phyloP scores from a whole-genome alignment of 495 filamentous ascomycete genomes.

The Aspergillus kassunensis region DNA sequence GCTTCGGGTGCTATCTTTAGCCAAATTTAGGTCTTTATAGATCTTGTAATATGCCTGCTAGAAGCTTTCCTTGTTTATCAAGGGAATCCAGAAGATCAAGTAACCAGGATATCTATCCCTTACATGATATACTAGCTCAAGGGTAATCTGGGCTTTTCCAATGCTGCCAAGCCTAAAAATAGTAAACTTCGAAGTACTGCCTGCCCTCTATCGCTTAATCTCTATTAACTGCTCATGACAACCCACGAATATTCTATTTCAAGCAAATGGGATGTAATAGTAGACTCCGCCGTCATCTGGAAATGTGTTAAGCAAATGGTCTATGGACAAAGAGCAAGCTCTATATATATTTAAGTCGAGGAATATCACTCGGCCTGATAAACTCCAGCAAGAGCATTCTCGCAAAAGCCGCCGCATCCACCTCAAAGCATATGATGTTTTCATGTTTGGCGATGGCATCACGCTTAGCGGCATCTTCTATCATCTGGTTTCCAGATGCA shows the following conservation, averaged over 20 bases:
- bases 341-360: no score
- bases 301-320: no score
- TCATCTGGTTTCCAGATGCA: slow-evolving; percentile 18
- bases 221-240: no score
- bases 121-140: slow-evolving; percentile 28
- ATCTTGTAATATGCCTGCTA: background rate
- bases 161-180: slow-evolving; percentile 37
- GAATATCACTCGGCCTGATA: no score
- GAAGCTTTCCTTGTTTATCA: background rate
- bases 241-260: no score
- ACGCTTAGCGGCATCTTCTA: slow-evolving; percentile 4
- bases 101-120: slow-evolving; percentile 22
- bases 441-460: background rate
- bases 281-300: no score
- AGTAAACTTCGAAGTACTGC: no score
- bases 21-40: background rate
- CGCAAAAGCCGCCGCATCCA: slow-evolving; percentile 17
- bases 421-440: background rate
- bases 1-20: no score
- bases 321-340: no score
- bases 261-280: no score
- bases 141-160: slow-evolving; percentile 41
- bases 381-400: no score
- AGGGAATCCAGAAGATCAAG: background rate
- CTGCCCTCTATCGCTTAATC: no score